Base-by-base conservation (phyloP, 257 asterid genomes). In the Verbascum thapsus region DNA sequence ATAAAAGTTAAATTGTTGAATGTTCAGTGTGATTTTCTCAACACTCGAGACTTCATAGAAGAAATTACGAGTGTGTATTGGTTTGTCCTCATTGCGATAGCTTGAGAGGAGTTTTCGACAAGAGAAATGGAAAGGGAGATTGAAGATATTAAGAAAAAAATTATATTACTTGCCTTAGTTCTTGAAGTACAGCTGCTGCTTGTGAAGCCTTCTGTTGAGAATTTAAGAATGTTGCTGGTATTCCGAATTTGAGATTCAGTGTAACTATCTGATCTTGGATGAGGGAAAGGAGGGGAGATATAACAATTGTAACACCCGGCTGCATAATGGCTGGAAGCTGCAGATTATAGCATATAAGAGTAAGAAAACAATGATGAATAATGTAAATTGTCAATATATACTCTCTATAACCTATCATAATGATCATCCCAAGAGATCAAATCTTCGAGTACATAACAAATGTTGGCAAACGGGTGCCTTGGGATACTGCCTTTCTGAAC, bases 191-290 rank as follows among this genome's bases (percentile, higher is more conserved):
- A 11, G 85, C 94, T 19, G 90, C 91, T 49, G 94, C 83, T 82
- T 89, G 97, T 45, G 86, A 73, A 42, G 86, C 70, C 77, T 74
- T 78, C 79, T 94, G 99, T 66, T 87, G 99, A 72, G 97, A 94
- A 82, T 94, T 94, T 64, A 94, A 81, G 82, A 94, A 94, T 48
- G 99, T 94, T 41, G 97, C 90, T 1, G 99, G 90, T 74, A 94
- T 86, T 64, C 95, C 97, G 72, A 53, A 94, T 80, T 90, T 94
- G 67, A 85, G 81, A 76, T 90, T 94, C 75, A 94, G 82, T 12
- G 99, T 81, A 68, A 83, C 77, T 66, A 94, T 94, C 86, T 94
- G 99, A 79, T 94, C 99, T 80, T 90, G 99, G 82, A 94, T 94
- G 74, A 94, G 96, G 64, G 99, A 94, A 62, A 94, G 95, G 48